Evolutionary conservation across 768 basidiomycete species (phyloP), one percentile per base, ranked within the genome.

Genomic region (Pleurotus eryngii): DNA sequence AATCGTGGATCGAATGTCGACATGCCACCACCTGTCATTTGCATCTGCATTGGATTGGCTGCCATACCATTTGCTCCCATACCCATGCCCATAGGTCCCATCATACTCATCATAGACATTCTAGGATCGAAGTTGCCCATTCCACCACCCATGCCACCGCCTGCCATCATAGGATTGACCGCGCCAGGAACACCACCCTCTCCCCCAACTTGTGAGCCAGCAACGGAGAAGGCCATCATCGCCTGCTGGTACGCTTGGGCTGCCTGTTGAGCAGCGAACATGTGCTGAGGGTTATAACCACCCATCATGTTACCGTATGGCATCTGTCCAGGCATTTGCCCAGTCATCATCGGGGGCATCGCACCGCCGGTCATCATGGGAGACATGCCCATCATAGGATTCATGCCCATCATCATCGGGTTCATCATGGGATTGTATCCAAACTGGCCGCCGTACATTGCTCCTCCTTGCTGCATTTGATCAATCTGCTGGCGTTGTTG

Each of bases 171-270:
- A 15, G 82, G 83, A 53, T 78, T 77, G 60, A 81, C 66, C 37
- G 63, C 45, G 5, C 67, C 71, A 35, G 70, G 65, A 48, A 71
- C 75, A n/a, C 74, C 79, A 58, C 77, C 81, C 6, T 80, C 81
- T 3, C 81, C 87, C n/a, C 83, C 86, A 40, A 77, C 74, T 60
- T 89, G 87, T 3, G 86, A 88, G 30, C 89, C 90, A n/a, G 84
- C 83, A 12, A 78, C 74, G 11, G 89, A 90, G 65, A 86, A 88
- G 15, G 86, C 82, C 79, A 90, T 82, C 90, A 92, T 92, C 17
- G 90, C 89, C 67, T 92, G 90, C 67, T 92, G 92, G 71, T 93
- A 94, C 0, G 92, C 92, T 64, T 91, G 88, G 37, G 87, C 85
- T 5, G 89, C 89, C 65, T 90, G 89, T 60, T 90, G 89, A 14